Percentiles rank a stretch among this genome's conserved stretches.
These are phyloP conservation scores for Schrenkiella parvula DNA, from an alignment of 345 rosid genomes.

Conservation along the genomic window DNA sequence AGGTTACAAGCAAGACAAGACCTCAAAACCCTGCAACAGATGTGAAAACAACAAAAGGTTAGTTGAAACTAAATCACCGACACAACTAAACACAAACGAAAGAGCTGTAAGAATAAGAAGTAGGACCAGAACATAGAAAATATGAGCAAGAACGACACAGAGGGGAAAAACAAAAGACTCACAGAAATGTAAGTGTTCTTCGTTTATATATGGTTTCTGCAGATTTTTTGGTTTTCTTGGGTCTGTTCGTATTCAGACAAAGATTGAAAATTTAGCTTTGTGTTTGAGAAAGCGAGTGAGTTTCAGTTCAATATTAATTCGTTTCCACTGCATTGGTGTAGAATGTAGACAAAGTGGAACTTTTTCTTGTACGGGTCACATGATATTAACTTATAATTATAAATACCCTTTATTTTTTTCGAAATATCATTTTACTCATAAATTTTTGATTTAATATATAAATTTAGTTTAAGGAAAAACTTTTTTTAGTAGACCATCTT, in stretches of 20 bases:
- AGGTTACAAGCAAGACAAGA: constrained; percentile 22
- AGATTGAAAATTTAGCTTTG: background rate
- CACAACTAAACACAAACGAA: constrained; percentile 8
- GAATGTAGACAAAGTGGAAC: constrained; percentile 16
- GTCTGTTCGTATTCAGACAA: background rate
- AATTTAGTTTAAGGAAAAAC: too few relatives aligned
- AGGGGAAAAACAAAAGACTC: background rate
- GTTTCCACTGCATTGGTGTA: background rate
- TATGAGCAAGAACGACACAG: background rate
- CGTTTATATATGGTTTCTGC: background rate
- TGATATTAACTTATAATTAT: background rate
- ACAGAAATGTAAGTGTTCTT: constrained; percentile 6
- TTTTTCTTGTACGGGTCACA: constrained; percentile 15
- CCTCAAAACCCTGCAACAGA: constrained; percentile 22
- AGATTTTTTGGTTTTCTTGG: background rate
- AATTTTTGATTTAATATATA: too few relatives aligned
- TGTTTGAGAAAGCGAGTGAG: background rate
- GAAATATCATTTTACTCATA: too few relatives aligned
- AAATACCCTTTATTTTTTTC: background rate
- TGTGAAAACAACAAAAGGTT: constrained; percentile 10
- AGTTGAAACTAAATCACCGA: constrained; percentile 34
- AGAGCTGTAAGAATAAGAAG: constrained; percentile 14
- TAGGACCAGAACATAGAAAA: constrained; percentile 23
- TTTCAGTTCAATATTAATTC: background rate
- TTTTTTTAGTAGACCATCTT: background rate